A percentile compares a stretch with the other conserved stretches of the same genome.
phyloP scores from a whole-genome alignment of 805 yeast species.

The Starmerella ratchasimensis region DNA sequence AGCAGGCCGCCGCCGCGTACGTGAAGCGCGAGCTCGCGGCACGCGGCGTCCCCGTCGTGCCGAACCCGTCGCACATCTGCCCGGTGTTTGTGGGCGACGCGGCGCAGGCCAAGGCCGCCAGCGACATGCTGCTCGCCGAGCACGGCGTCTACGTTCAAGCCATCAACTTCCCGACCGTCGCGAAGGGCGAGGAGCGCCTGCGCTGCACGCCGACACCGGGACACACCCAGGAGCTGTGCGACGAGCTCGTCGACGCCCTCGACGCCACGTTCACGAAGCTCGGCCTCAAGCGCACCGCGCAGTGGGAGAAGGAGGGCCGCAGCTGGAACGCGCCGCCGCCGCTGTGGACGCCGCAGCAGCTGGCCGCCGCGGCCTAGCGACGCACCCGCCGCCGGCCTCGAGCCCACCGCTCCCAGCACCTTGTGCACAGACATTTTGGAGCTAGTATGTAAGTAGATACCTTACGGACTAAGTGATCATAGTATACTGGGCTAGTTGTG shows the following conservation, averaged over 20 bases:
- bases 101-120: slow-evolving; percentile 76
- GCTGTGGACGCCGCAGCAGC: slow-evolving; percentile 79
- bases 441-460: no score
- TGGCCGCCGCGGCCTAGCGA: slow-evolving; percentile 26
- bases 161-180: slow-evolving; percentile 95
- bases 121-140: slow-evolving; percentile 72
- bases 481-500: no score
- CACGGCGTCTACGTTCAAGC: slow-evolving; percentile 93
- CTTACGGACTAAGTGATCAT: no score
- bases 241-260: slow-evolving; percentile 61
- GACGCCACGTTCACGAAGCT: slow-evolving; percentile 69
- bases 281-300: slow-evolving; percentile 56
- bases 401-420: not conserved
- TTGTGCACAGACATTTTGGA: not conserved
- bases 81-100: slow-evolving; percentile 95
- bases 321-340: slow-evolving; percentile 35
- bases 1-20: slow-evolving; percentile 74
- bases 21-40: slow-evolving; percentile 58
- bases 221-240: slow-evolving; percentile 63
- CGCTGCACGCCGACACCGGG: slow-evolving; percentile 99
- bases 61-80: slow-evolving; percentile 94
- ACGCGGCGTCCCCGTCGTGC: slow-evolving; percentile 85
- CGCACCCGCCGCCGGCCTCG: not conserved
- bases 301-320: slow-evolving; percentile 61
- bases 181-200: slow-evolving; percentile 88